Conservation (phyloP, 805 yeast genomes). For the Yarrowia hollandica region DNA sequence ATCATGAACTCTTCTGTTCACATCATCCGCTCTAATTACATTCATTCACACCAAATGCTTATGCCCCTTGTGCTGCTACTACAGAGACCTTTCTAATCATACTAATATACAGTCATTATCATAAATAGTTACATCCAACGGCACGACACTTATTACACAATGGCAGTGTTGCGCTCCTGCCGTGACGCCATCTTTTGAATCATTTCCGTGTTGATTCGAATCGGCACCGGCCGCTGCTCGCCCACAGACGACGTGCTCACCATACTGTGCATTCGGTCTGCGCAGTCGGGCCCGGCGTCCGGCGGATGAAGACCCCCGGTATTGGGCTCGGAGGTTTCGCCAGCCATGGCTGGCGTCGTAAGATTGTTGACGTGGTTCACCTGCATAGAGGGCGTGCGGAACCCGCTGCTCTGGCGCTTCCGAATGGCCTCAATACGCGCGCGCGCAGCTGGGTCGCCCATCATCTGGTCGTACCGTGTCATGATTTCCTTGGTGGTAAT, state of each 20-base stretch:
- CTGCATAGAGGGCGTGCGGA: slow-evolving; percentile 21
- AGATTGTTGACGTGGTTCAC: not conserved
- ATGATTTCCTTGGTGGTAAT: slow-evolving; percentile 38
- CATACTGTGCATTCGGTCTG: slow-evolving; percentile 14
- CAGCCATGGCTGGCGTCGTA: not conserved
- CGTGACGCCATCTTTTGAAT: slow-evolving; percentile 31
- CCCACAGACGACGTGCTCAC: slow-evolving; percentile 30
- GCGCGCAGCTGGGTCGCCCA: slow-evolving; percentile 6
- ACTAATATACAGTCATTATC: slow-evolving; percentile 27
- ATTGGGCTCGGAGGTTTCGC: not conserved
- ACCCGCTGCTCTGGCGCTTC: slow-evolving; percentile 18
- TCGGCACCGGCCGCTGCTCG: slow-evolving; percentile 31
- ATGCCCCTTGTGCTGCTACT: not conserved
- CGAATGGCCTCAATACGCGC: slow-evolving; percentile 10
- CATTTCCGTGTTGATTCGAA: slow-evolving; percentile 31
- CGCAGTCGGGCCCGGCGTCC: not conserved
- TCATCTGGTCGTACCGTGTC: slow-evolving; percentile 33
- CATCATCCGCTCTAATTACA: not conserved
- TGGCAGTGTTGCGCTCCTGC: slow-evolving; percentile 29
- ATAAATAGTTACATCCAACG: slow-evolving; percentile 6
- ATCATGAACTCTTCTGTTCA: too few species aligned
- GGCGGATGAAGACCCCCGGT: not conserved
- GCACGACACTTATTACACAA: too few species aligned
- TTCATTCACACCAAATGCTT: not conserved
- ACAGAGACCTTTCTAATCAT: too few species aligned